A percentile compares a stretch with the other conserved stretches of the same genome.
phyloP scores from a whole-genome alignment of 2,329 filamentous ascomycete genomes.

The Arthroderma sp. region DNA sequence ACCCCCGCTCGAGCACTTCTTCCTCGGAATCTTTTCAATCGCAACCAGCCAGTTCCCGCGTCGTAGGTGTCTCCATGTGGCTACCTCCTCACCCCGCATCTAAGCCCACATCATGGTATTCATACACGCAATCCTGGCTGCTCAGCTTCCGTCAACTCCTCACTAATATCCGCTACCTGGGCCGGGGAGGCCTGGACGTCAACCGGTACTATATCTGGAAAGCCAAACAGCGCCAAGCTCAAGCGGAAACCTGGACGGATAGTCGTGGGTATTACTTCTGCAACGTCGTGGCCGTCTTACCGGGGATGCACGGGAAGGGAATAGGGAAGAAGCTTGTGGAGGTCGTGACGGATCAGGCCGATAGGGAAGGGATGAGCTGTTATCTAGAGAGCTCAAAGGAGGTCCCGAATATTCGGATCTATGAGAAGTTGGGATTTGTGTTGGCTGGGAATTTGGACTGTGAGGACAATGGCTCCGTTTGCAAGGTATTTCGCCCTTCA shows the following conservation, averaged over 20 bases:
- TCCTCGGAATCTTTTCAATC: too few species aligned
- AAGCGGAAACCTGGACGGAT: slow-evolving; percentile 51
- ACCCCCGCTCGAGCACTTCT: too few species aligned
- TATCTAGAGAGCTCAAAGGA: slow-evolving; percentile 59
- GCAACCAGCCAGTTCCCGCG: slow-evolving; percentile 21
- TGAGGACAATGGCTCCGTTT: slow-evolving; percentile 47
- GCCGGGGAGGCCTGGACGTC: slow-evolving; percentile 54
- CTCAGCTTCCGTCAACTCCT: slow-evolving; percentile 52
- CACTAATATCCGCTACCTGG: slow-evolving; percentile 52
- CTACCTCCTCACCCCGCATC: slow-evolving; percentile 41
- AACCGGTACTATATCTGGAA: slow-evolving; percentile 64
- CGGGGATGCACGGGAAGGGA: slow-evolving; percentile 52
- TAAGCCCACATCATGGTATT: slow-evolving; percentile 43
- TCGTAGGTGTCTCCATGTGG: slow-evolving; percentile 64
- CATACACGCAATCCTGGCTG: slow-evolving; percentile 52
- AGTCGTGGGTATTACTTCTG: slow-evolving; percentile 60
- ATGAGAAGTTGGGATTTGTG: slow-evolving; percentile 56
- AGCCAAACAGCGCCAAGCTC: slow-evolving; percentile 47
- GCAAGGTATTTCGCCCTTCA: slow-evolving; percentile 21
- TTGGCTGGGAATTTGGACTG: slow-evolving; percentile 52
- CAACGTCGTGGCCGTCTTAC: slow-evolving; percentile 59
- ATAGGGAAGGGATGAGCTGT: slow-evolving; percentile 50
- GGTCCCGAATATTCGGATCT: slow-evolving; percentile 57
- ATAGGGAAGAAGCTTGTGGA: slow-evolving; percentile 53
- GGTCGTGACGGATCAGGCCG: slow-evolving; percentile 49